Percentiles rank a stretch among this genome's conserved stretches.
Conservation (phyloP, 2,329 filamentous ascomycete genomes). For the Aspergillus carbonarius region DNA sequence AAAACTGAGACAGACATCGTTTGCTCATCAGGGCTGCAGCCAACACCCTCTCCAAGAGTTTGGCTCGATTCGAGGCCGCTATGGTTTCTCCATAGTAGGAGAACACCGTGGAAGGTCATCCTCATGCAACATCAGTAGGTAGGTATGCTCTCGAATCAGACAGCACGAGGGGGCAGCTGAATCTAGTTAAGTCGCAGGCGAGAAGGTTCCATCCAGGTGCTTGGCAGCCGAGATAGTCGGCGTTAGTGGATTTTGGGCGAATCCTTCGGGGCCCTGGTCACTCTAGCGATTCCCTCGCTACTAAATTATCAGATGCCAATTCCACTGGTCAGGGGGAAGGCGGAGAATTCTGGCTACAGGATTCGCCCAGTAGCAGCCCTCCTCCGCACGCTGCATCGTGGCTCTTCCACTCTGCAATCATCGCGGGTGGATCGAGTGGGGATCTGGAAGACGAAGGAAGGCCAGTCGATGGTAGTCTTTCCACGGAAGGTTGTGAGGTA, state of each 20-base stretch:
- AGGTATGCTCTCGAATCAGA: conserved; percentile 9
- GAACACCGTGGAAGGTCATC: background rate
- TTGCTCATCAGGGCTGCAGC: background rate
- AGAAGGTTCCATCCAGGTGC: conserved; percentile 1
- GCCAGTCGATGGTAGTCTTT: background rate
- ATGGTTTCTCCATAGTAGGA: background rate
- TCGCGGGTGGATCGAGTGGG: conserved; percentile 4
- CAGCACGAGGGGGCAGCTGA: conserved; percentile 9
- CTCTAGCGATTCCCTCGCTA: conserved; percentile 2
- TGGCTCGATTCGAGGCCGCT: background rate
- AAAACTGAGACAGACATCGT: background rate
- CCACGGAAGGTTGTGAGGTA: conserved; percentile 1
- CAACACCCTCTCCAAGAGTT: background rate
- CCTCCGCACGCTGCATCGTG: background rate
- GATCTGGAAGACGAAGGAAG: background rate
- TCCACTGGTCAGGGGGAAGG: conserved; percentile 9
- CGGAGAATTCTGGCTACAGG: conserved; percentile 5
- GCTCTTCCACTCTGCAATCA: conserved; percentile 4
- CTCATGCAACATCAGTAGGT: background rate
- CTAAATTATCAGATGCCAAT: conserved; percentile 4
- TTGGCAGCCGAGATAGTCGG: conserved; percentile 11
- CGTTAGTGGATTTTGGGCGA: conserved; percentile 14
- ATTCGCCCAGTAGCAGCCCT: background rate
- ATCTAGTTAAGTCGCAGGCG: conserved; percentile 8
- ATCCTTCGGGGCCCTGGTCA: conserved; percentile 10